Evolutionary conservation across 202 grass and related monocot genomes (phyloP), one percentile per base, ranked within the genome.

Genomic region (Panicum virgatum): DNA sequence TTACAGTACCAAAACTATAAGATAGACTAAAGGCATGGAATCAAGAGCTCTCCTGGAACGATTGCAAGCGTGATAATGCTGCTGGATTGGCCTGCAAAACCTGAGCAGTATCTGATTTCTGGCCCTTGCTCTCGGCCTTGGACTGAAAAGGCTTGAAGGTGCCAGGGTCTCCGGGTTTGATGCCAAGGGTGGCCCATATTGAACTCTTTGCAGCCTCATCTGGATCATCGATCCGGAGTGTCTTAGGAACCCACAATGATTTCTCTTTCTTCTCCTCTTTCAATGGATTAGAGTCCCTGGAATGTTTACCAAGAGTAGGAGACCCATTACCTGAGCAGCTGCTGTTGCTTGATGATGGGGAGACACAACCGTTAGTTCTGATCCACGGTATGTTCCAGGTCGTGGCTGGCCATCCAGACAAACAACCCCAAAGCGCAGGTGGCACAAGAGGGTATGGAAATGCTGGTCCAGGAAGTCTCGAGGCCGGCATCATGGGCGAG

Each of bases 201-300:
- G 96, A 98, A 71, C 96, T 98, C 87, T 93, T 98, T 5, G 96
- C 96, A 36, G 96, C 96, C 66, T 98, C 96, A 13, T 92, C 92
- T 40, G 96, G 96, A 50, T 98, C 96, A 43, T 93, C 88, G 30
- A 98, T 90, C 44, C 96, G 83, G 56, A 99, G 92, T 2, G 96
- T 96, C 73, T 99, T 99, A 6, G 96, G 96, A 88, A 93, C 87
- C 92, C 92, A 99, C 65, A 96, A 40, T 71, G 88, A 92, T 66
- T 83, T 96, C 81, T 98, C 90, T 34, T 84, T 86, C 13, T 88
- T 88, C 12, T 88, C 89, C 2, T 92, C 92, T 46, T 72, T 90
- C 52, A 89, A 72, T 7, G 74, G 81, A 65, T 73, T 72, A 32
- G 85, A 61, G 67, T 99, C 96, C 78, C 96, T 91, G 9, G 91